phyloP scores from a whole-genome alignment of 805 yeast genomes.

The Ogataea paraovalis region DNA sequence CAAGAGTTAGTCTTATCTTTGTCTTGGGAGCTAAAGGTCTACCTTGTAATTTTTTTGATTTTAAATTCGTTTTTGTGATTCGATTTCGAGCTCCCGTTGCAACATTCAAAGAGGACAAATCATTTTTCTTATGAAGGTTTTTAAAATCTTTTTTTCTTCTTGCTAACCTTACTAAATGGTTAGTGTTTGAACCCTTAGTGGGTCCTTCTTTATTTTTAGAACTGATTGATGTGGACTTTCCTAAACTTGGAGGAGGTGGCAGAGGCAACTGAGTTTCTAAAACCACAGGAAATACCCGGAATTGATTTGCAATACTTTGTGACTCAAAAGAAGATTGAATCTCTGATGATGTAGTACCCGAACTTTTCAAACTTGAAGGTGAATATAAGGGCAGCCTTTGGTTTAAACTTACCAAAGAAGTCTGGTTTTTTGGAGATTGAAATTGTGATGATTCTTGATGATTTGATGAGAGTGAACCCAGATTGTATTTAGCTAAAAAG shows the following conservation, averaged over 20 bases:
- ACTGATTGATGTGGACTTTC: neutral
- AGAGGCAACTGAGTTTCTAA: neutral
- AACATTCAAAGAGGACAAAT: neutral
- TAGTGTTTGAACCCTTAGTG: neutral
- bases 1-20: slow-evolving; percentile 40
- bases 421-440: neutral
- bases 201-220: neutral
- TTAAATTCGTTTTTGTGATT: neutral
- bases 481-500: neutral
- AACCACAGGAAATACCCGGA: neutral
- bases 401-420: neutral
- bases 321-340: neutral
- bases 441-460: neutral
- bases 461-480: neutral
- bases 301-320: neutral
- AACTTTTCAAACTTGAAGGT: neutral
- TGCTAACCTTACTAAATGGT: neutral
- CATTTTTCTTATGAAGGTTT: neutral
- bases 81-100: neutral
- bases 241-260: neutral
- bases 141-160: neutral
- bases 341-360: neutral
- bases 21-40: slow-evolving; percentile 48
- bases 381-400: neutral
- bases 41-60: slow-evolving; percentile 26